phyloP scores from a whole-genome alignment of 163 green algal species.

The Scenedesmus sp. region DNA sequence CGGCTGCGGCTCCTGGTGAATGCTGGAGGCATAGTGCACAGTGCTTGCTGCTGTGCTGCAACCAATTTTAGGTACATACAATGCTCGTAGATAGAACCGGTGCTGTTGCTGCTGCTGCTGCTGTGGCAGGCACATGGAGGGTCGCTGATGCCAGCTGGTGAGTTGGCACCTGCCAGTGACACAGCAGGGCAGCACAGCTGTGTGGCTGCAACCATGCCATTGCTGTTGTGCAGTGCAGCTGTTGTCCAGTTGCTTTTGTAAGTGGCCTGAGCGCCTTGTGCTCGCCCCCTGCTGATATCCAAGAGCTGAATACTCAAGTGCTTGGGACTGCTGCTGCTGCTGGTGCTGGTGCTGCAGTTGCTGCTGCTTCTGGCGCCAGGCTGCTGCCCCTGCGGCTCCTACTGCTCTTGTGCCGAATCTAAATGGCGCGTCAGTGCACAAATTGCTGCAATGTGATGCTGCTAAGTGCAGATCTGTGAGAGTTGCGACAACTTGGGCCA shows the following conservation, averaged over 20 bases:
- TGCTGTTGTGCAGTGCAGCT: background rate
- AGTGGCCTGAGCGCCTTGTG: too few species aligned
- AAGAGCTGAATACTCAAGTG: background rate
- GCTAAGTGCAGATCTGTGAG: constrained; percentile 30
- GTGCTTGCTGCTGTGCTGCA: background rate
- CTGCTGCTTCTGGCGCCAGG: background rate
- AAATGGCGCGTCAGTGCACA: background rate
- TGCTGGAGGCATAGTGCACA: background rate
- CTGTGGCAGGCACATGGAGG: background rate
- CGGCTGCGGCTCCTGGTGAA: background rate
- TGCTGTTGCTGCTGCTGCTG: background rate
- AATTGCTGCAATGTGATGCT: background rate
- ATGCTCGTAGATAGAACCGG: background rate
- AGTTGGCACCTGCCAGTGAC: constrained; percentile 8
- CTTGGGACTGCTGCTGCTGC: constrained; percentile 5
- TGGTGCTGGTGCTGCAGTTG: too few species aligned
- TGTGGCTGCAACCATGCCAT: background rate
- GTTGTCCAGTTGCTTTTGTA: background rate
- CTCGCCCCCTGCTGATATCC: background rate
- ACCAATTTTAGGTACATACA: background rate
- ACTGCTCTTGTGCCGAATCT: background rate
- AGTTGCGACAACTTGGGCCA: background rate
- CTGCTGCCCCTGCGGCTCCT: background rate
- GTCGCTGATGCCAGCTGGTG: background rate
- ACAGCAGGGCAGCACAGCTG: background rate